Base-by-base conservation (phyloP, 345 rosid species). In the Salix brachista region DNA sequence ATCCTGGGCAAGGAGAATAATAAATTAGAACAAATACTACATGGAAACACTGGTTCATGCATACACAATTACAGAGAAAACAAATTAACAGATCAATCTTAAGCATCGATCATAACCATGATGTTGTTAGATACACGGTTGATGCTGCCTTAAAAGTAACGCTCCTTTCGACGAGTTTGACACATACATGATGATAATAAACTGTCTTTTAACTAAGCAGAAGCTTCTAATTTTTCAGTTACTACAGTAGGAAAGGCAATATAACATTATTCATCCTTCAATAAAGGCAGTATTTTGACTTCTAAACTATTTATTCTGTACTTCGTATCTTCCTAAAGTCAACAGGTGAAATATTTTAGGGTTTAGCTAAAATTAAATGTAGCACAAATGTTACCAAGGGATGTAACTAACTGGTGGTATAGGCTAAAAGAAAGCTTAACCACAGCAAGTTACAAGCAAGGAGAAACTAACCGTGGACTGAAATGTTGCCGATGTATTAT, bases 401-500 rank as follows among this genome's bases (percentile, higher is more conserved):
- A 36, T 36, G 46, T 9, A 23, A 34, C 41, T 39, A 25, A 39
- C 48, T 14, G 21, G 18, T 19, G 3, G 42, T 19, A 54, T 18
- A 32, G 14, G 8, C 37, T 50, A 26, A 12, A 73, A n/a, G 71
- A 17, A 21, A 62, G 16, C 37, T 25, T n/a, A 23, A 72, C 32
- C 19, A 1, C 65, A 52, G 44, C 34, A 8, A 64, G 75, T 34
- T 42, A 26, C 32, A 58, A 64, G 46, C 73, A 25, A 41, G 68
- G 25, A 70, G n/a, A 78, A 72, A 79, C 90, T 83, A 80, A 88
- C 96, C 88, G 26, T 75, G 16, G 88, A 84, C 75, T 86, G 87
- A 78, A 72, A 72, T 4, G 81, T 68, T 76, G 78, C 74, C 30
- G 72, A 76, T 69, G 82, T 80, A 79, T 76, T 66, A 56, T 85